Conservation (phyloP, 805 yeast species). For the Barnettozyma siamensis region DNA sequence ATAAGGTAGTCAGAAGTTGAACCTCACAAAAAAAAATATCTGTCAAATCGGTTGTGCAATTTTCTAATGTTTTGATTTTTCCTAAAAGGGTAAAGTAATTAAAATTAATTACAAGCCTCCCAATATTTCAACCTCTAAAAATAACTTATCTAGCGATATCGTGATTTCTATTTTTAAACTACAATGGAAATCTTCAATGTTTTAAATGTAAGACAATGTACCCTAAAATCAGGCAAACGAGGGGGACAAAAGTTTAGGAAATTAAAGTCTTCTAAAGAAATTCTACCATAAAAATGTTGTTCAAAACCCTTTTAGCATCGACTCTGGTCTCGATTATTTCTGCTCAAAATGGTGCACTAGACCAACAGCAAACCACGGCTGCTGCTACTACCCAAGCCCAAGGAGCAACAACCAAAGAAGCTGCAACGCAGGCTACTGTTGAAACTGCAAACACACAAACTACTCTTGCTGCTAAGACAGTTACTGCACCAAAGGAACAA, state of each 20-base stretch:
- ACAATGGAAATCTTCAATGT: too few species aligned
- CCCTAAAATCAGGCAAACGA: too few species aligned
- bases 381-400: background rate
- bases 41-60: background rate
- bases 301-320: constrained; percentile 2
- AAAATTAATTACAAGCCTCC: background rate
- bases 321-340: constrained; percentile 3
- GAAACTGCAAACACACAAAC: background rate
- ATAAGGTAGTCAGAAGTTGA: too few species aligned
- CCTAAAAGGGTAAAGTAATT: constrained; percentile 7
- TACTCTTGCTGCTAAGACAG: background rate
- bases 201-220: too few species aligned
- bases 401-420: too few species aligned
- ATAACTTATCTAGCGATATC: too few species aligned
- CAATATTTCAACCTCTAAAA: too few species aligned
- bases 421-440: background rate
- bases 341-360: constrained; percentile 9
- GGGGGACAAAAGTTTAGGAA: too few species aligned
- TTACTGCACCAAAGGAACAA: background rate
- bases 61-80: constrained; percentile 3
- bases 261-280: too few species aligned
- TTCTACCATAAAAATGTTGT: constrained; percentile 8
- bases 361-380: background rate
- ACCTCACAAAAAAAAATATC: too few species aligned
- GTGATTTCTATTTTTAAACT: too few species aligned